A percentile compares a stretch with the other conserved stretches of the same genome.
Evolutionary conservation across 2,329 filamentous ascomycete species (phyloP).

Genomic region (Colletotrichum filicis): DNA sequence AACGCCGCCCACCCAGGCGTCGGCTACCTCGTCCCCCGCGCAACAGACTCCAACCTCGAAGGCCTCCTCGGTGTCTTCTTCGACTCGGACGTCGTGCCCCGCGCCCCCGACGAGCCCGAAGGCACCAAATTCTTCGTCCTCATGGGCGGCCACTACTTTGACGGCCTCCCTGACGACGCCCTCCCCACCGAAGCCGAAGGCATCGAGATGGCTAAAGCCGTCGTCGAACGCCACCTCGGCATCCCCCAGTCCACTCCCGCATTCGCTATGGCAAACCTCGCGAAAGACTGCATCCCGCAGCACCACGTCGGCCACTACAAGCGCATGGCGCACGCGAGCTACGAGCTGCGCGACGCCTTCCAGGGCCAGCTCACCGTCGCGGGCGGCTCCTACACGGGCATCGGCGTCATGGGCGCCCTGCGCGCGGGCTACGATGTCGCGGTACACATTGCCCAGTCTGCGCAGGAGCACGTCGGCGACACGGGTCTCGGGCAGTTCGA

Average conservation of each 20-base stretch:
- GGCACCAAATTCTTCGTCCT: slow-evolving; percentile 79
- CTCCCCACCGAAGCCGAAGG: slow-evolving; percentile 73
- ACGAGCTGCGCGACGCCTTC: slow-evolving; percentile 66
- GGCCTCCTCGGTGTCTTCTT: slow-evolving; percentile 92
- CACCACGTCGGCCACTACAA: slow-evolving; percentile 82
- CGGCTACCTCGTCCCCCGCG: slow-evolving; percentile 89
- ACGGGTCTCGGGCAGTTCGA: slow-evolving; percentile 48
- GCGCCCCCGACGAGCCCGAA: slow-evolving; percentile 45
- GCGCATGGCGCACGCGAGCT: slow-evolving; percentile 67
- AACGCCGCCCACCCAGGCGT: slow-evolving; percentile 76
- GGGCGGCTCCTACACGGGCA: slow-evolving; percentile 63
- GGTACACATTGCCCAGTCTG: slow-evolving; percentile 44
- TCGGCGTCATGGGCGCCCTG: slow-evolving; percentile 63
- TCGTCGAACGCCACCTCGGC: slow-evolving; percentile 79
- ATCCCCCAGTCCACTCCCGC: slow-evolving; percentile 70
- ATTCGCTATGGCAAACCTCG: slow-evolving; percentile 68
- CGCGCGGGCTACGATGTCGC: slow-evolving; percentile 61
- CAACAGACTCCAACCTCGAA: slow-evolving; percentile 82
- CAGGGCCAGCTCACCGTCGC: slow-evolving; percentile 72
- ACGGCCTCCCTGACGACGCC: slow-evolving; percentile 75
- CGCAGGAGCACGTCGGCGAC: slow-evolving; percentile 40
- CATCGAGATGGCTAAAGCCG: slow-evolving; percentile 73
- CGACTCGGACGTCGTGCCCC: slow-evolving; percentile 71
- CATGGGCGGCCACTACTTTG: slow-evolving; percentile 94
- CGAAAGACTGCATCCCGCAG: slow-evolving; percentile 86